Conservation (phyloP, 176 grass and related monocot species). For the Triticum urartu region DNA sequence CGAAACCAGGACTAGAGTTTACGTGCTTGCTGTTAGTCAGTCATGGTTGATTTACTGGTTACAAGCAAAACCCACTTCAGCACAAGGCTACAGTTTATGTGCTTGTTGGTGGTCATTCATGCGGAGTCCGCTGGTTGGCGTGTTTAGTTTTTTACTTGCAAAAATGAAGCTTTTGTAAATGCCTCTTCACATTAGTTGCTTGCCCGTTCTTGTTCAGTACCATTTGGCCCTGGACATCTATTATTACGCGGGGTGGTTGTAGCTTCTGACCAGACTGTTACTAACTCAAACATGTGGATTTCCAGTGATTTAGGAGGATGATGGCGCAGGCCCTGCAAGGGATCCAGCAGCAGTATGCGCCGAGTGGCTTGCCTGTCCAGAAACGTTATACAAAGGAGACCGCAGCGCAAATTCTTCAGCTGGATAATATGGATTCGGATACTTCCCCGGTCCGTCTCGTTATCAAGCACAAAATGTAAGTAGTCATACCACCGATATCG, state of each 20-base stretch:
- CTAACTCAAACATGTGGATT: background rate
- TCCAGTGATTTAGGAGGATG: slow-evolving; percentile 34
- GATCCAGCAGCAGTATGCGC: slow-evolving; percentile 18
- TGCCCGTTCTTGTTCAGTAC: background rate
- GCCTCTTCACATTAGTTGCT: background rate
- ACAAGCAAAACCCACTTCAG: too few species aligned
- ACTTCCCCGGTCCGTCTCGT: background rate
- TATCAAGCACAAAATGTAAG: slow-evolving; percentile 35
- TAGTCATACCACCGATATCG: background rate
- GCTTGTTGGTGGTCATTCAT: too few species aligned
- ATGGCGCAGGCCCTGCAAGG: slow-evolving; percentile 43
- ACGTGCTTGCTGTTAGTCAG: too few species aligned
- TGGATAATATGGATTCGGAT: slow-evolving; percentile 28
- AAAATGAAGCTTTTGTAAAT: background rate
- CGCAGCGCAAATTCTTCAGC: slow-evolving; percentile 25
- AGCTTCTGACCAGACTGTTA: background rate
- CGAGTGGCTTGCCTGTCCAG: slow-evolving; percentile 6
- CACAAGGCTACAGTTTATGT: too few species aligned
- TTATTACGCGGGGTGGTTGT: background rate
- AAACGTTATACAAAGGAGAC: background rate
- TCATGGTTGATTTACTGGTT: too few species aligned
- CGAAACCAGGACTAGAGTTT: too few species aligned
- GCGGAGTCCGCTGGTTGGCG: background rate
- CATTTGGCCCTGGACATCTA: background rate
- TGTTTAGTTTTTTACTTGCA: background rate